Base-by-base conservation (phyloP, 139 green algal species). In the Chlamydomonas urium region DNA sequence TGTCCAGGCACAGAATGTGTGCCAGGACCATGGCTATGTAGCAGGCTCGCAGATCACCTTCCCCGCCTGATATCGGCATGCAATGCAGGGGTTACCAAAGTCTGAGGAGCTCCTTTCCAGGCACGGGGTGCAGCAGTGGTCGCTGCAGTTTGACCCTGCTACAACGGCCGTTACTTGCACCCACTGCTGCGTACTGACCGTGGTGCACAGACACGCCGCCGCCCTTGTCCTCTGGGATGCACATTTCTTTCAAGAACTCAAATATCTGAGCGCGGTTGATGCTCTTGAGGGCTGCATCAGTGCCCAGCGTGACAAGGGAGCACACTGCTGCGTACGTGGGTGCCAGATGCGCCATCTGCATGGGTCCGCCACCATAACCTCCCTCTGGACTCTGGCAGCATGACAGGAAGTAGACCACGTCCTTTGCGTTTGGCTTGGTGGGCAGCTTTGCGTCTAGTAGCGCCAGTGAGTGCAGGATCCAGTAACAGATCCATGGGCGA, bases 271-370 rank as follows among this genome's bases (percentile, higher is more conserved):
- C 17, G 32, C 83, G 66, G 71, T 95, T 69, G 0, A 97, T 68
- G 21, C 67, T 70, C 4, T 32, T 47, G 4, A 94, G 82, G 3
- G 92, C 93, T 1, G 83, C 77, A 4, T 76, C 62, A 0, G 79
- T 83, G 1, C 93, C 95, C 2, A 98, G 68, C 0, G 89, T 96
- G 8, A 97, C 76, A 36, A 96, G 78, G 1, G 90, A 81, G 4
- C 81, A 78, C 1, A 97, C 88, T 2, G 93, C 91, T 47, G 93
- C 93, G 72, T 99, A 99, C 0, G 92, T 97, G 24, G 95, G 87
- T 2, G 95, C 95, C 65, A 98, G 72, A 82, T 99, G 95, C 0
- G 95, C 60, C 32, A 98, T 78, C 84, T 99, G 95, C 61, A 82
- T 74, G 3, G 92, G 93, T 0, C 93, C 90, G 31, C 94, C 94